Conservation (phyloP, 257 asterid species). For the Petunia axillaris region DNA sequence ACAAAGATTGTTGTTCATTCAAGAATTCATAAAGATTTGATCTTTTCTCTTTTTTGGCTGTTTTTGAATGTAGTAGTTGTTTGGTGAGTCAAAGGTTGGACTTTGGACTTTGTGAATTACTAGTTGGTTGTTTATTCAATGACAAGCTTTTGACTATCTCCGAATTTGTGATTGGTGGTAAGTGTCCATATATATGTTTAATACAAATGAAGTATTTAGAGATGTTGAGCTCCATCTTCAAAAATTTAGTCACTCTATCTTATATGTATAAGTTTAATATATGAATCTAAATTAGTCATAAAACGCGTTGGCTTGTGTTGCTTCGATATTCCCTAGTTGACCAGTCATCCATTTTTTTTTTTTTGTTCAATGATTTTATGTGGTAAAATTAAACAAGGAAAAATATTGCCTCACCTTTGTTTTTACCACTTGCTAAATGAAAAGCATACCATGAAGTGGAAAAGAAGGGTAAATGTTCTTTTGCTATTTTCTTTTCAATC, state of each 20-base stretch:
- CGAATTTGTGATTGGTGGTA: too few species aligned
- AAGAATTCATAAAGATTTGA: conserved; percentile 30
- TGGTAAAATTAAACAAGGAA: not conserved
- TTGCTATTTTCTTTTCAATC: not conserved
- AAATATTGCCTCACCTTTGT: not conserved
- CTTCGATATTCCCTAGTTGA: conserved; percentile 39
- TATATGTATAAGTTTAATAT: too few species aligned
- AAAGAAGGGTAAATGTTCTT: not conserved
- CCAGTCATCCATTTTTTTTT: conserved; percentile 26
- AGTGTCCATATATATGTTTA: too few species aligned
- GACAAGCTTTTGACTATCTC: too few species aligned
- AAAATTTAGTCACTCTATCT: too few species aligned
- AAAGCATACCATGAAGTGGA: not conserved
- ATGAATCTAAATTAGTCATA: too few species aligned
- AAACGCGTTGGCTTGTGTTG: conserved; percentile 55
- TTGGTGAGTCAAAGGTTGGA: conserved; percentile 88
- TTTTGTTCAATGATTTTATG: not conserved
- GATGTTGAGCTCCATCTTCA: too few species aligned
- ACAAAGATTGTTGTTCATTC: conserved; percentile 19
- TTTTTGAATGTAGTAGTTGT: conserved; percentile 20
- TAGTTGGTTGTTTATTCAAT: conserved; percentile 26
- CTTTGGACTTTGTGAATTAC: conserved; percentile 54
- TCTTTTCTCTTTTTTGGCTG: not conserved
- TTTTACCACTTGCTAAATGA: not conserved
- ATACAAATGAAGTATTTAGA: too few species aligned